Evolutionary conservation across 805 yeast genomes (phyloP).

Genomic region (Alloascoidea africana): DNA sequence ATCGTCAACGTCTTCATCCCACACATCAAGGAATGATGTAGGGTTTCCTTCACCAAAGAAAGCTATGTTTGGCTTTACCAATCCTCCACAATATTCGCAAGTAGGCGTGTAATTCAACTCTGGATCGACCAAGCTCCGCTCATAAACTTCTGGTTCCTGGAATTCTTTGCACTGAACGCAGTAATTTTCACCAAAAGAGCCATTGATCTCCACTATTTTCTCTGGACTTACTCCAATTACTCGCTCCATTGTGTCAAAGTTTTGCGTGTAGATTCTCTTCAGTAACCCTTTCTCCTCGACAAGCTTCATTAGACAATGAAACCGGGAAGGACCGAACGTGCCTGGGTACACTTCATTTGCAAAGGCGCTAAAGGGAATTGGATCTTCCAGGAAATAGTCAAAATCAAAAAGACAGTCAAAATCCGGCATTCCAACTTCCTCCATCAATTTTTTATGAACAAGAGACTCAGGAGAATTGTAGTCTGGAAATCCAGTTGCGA

Average conservation of each 20-base stretch:
- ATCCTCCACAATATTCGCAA: background rate
- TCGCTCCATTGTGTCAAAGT: background rate
- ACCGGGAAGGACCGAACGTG: background rate
- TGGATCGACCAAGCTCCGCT: background rate
- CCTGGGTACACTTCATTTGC: constrained; percentile 1
- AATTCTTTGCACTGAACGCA: background rate
- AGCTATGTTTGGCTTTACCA: background rate
- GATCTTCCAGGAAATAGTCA: background rate
- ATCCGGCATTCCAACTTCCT: background rate
- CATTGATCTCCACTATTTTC: background rate
- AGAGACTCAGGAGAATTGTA: background rate
- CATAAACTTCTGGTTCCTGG: background rate
- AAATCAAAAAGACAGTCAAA: background rate
- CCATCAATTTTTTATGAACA: background rate
- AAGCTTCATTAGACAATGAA: background rate
- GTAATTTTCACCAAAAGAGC: constrained; percentile 1
- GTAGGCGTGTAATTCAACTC: background rate
- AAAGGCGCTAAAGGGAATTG: background rate
- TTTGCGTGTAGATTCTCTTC: background rate
- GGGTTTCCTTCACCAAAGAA: background rate
- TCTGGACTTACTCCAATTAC: background rate
- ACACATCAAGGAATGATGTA: background rate
- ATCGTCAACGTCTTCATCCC: background rate
- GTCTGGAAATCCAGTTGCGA: background rate
- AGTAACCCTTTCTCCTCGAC: background rate